Percentiles rank a stretch among this genome's conserved stretches.
Conservation (phyloP, 768 basidiomycete species). For the Kwoniella mangroviensis region DNA sequence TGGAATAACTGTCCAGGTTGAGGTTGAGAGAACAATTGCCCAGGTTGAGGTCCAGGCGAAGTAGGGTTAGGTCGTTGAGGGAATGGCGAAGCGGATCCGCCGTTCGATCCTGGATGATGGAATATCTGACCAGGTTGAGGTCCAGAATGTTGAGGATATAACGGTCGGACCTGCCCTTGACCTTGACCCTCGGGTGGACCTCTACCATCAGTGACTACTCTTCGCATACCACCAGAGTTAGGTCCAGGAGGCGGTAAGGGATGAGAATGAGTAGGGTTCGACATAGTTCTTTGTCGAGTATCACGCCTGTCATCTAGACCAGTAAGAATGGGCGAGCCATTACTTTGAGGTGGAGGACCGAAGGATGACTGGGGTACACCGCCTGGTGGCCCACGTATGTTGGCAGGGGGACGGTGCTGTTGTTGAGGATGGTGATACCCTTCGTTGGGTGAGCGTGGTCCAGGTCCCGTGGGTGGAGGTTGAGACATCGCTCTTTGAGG, state of each 20-base stretch:
- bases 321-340: conserved; percentile 18
- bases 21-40: conserved; percentile 40
- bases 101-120: conserved; percentile 42
- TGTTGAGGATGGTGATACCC: conserved; percentile 14
- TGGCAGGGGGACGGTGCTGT: conserved; percentile 2
- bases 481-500: conserved; percentile 24
- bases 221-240: conserved; percentile 28
- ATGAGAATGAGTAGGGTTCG: conserved; percentile 32
- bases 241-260: conserved; percentile 13
- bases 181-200: conserved; percentile 12
- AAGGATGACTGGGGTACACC: conserved; percentile 47
- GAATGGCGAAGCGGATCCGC: conserved; percentile 25
- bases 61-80: conserved; percentile 21
- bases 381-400: conserved; percentile 33
- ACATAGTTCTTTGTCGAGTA: conserved; percentile 38
- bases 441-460: conserved; percentile 9
- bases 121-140: conserved; percentile 56
- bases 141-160: conserved; percentile 36
- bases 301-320: conserved; percentile 28
- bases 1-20: conserved; percentile 29
- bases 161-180: conserved; percentile 21
- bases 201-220: conserved; percentile 47
- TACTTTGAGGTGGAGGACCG: conserved; percentile 37
- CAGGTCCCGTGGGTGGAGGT: conserved; percentile 25
- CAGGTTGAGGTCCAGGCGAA: conserved; percentile 46